Percentiles rank a stretch among this genome's conserved stretches.
Conservation (phyloP, 225 moss, liverwort and hornwort genomes). For the Physcomitrellopsis africana region DNA sequence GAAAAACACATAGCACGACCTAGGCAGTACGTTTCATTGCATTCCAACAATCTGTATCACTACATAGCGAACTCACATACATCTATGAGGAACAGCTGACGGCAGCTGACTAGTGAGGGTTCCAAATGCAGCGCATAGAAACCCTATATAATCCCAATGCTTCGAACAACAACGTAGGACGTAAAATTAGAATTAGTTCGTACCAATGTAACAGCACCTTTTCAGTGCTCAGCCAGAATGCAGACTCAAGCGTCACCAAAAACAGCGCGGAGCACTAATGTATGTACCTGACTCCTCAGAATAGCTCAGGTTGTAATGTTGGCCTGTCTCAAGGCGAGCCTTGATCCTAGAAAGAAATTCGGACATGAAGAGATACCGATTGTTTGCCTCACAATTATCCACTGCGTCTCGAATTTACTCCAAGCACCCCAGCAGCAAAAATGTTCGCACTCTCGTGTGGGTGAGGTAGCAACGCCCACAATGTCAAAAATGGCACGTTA, state of each 20-base stretch:
- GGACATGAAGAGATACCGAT: constrained; percentile 88
- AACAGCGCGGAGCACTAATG: no score
- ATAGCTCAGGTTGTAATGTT: constrained; percentile 74
- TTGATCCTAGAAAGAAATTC: constrained; percentile 99
- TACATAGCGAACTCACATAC: not conserved
- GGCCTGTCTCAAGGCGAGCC: constrained; percentile 99
- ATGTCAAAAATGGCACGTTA: no score
- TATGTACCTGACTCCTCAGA: constrained; percentile 82
- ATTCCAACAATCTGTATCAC: not conserved
- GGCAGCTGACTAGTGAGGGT: constrained; percentile 15
- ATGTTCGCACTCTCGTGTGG: no score
- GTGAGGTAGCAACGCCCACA: no score
- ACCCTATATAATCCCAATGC: constrained; percentile 22
- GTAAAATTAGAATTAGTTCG: constrained; percentile 9
- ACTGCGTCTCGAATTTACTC: constrained; percentile 56
- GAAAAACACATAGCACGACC: constrained; percentile 8
- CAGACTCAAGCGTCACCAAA: no score
- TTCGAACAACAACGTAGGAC: constrained; percentile 26
- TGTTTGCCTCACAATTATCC: constrained; percentile 33
- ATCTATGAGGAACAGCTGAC: not conserved
- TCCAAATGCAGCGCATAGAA: not conserved
- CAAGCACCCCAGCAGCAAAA: constrained; percentile 17
- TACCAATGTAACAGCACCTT: constrained; percentile 8
- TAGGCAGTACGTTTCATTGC: not conserved
- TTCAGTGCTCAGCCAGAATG: no score